Base-by-base conservation (phyloP, 225 moss, liverwort and hornwort species). In the Pleurozium schreberi region DNA sequence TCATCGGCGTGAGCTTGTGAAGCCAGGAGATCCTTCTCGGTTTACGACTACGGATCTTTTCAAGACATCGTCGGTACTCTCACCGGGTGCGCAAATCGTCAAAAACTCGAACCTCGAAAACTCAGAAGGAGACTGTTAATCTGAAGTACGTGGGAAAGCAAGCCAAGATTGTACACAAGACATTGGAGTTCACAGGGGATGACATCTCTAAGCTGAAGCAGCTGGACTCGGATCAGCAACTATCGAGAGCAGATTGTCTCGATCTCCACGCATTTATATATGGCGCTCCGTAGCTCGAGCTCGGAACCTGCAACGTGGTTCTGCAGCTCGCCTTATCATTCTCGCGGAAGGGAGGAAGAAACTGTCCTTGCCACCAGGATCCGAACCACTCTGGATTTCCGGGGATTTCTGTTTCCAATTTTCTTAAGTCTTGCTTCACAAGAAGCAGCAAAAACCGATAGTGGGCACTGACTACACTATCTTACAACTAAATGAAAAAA, bases 291-390 rank as follows among this genome's bases (percentile, higher is more conserved):
- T 57, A 66, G 45, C 55, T 42, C 71, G 71, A 81, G 92, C 91
- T 81, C 86, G 65, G 11, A 84, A 86, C 47, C 70, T 86, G 52
- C 14, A 75, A 53, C 21, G 63, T 10, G 43, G 11, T 25, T 43
- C 45, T 57, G 85, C 28, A 30, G 49, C 75, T 14, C 58, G 84
- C 19, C 70, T 92, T 2, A 21, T 80, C 42, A 34, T 92, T 64
- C 77, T 89, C 19, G 81, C 90, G 1, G 93, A 93, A 69, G 92
- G 93, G 15, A 88, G 91, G 80, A 91, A 87, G 86, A 71, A 69
- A 66, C 67, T 92, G 9, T 68, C 47, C 15, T 66, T 93, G 58
- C 87, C 92, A 71, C 66, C 58, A 5, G 91, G 93, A 12, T 53
- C 16, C 17, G 53, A n/a, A n/a, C n/a, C n/a, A n/a, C n/a, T n/a